A percentile compares a stretch with the other conserved stretches of the same genome.
Evolutionary conservation across 73 alveolate species (phyloP).

Genomic region (Uronychia setigera): DNA sequence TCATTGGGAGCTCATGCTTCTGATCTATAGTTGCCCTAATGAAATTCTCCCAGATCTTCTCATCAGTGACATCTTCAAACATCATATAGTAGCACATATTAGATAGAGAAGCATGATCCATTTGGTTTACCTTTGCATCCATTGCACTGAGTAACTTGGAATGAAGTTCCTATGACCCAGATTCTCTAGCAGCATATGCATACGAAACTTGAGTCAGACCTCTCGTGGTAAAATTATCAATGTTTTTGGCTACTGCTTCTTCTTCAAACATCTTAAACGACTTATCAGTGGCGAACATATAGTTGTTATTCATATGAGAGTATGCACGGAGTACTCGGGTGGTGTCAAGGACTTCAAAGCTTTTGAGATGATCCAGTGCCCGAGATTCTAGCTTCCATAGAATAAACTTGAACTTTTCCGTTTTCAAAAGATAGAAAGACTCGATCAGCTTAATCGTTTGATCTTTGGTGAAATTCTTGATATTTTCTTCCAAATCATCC

Average conservation of each 20-base stretch:
- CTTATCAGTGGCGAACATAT: background rate
- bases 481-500: background rate
- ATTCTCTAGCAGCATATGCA: constrained; percentile 25
- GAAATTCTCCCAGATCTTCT: background rate
- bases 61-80: constrained; percentile 8
- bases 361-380: background rate
- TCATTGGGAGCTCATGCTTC: background rate
- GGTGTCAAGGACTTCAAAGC: background rate
- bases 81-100: constrained; percentile 26
- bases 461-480: background rate
- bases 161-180: constrained; percentile 16
- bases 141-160: background rate
- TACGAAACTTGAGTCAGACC: constrained; percentile 5
- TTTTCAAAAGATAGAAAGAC: background rate
- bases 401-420: background rate
- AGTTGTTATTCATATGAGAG: background rate
- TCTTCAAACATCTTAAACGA: background rate
- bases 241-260: background rate
- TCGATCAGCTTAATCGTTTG: background rate
- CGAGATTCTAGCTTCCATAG: background rate
- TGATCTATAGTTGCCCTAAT: background rate
- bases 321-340: background rate
- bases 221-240: background rate
- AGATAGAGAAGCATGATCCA: constrained; percentile 10
- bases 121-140: background rate